These are phyloP conservation scores for Cornus controversa DNA, from an alignment of 148 eudicot genomes.

Conservation along the genomic window DNA sequence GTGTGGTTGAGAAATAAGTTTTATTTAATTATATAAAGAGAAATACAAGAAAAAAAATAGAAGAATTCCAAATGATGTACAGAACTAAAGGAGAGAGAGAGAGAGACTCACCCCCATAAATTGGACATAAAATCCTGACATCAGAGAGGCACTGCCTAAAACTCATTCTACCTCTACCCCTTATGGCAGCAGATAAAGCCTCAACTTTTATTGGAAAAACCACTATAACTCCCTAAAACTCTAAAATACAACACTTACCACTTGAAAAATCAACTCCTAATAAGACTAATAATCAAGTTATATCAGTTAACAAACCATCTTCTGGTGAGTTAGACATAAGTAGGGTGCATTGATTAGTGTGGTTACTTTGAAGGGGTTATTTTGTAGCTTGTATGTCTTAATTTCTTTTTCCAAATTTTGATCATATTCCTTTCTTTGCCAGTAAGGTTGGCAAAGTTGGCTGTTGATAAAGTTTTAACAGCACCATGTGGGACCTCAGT, in stretches of 20 bases:
- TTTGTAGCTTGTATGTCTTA: background rate
- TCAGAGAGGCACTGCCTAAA: background rate
- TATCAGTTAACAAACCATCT: background rate
- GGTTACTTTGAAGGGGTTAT: background rate
- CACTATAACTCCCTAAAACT: too few species aligned
- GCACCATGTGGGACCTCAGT: conserved; percentile 76
- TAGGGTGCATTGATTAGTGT: background rate
- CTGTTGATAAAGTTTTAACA: conserved; percentile 69
- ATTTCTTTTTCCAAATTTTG: conserved; percentile 7
- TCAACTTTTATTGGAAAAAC: background rate
- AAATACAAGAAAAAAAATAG: background rate
- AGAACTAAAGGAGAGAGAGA: background rate
- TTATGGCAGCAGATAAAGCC: background rate
- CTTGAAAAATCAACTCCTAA: background rate
- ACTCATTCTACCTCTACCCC: background rate
- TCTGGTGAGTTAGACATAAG: background rate
- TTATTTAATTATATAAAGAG: background rate
- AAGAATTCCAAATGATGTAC: background rate
- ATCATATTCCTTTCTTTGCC: conserved; percentile 14
- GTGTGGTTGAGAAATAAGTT: background rate
- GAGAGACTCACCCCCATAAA: background rate
- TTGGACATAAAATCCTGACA: background rate
- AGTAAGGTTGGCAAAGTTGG: conserved; percentile 92
- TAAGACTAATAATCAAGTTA: background rate
- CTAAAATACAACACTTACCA: too few species aligned